phyloP scores from a whole-genome alignment of 345 rosid species.

The Rhizophora apiculata region DNA sequence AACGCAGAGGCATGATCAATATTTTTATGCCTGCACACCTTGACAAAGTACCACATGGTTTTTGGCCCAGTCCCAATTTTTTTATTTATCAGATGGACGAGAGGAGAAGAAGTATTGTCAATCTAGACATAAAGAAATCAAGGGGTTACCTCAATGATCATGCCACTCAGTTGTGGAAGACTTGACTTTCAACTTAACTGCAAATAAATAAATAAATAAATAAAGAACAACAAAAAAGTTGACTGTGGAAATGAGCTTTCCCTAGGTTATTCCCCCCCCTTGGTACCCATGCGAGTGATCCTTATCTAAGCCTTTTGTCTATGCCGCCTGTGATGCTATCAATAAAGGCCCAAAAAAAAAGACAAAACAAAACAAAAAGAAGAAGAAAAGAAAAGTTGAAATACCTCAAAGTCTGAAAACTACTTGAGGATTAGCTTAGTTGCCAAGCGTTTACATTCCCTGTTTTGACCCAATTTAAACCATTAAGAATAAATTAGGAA shows the following conservation, averaged over 20 bases:
- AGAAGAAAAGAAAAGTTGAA: too few species aligned
- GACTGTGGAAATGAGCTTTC: slow-evolving; percentile 17
- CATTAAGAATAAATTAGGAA: too few species aligned
- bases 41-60: slow-evolving; percentile 20
- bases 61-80: slow-evolving; percentile 21
- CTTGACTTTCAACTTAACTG: slow-evolving; percentile 34
- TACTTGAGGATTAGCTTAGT: too few species aligned
- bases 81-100: slow-evolving; percentile 21
- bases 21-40: slow-evolving; percentile 3
- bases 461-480: too few species aligned
- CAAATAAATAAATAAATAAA: not conserved
- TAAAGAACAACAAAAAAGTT: slow-evolving; percentile 16
- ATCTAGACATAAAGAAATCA: slow-evolving; percentile 9
- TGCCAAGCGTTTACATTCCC: too few species aligned
- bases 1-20: slow-evolving; percentile 18
- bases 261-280: slow-evolving; percentile 11
- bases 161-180: slow-evolving; percentile 31
- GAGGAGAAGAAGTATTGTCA: slow-evolving; percentile 5
- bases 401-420: too few species aligned
- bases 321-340: too few species aligned
- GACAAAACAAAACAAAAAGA: too few species aligned
- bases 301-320: slow-evolving; percentile 11
- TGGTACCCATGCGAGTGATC: slow-evolving; percentile 9
- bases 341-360: too few species aligned
- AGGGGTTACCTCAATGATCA: slow-evolving; percentile 29